A percentile compares a stretch with the other conserved stretches of the same genome.
Conservation (phyloP, 2,329 filamentous ascomycete genomes). For the Pseudogymnoascus sp. region DNA sequence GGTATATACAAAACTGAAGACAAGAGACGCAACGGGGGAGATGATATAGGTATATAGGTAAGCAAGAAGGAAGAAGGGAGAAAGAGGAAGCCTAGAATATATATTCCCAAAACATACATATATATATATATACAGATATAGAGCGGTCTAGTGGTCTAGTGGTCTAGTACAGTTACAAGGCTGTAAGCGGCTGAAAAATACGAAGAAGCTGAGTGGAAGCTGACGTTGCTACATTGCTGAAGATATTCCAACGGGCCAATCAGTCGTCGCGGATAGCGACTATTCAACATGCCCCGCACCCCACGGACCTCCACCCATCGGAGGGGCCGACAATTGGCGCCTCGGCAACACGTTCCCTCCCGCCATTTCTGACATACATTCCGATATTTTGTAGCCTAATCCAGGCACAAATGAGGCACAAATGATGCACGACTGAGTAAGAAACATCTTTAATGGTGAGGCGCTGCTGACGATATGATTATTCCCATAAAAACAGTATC, state of each 20-base stretch:
- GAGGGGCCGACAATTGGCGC: conserved; percentile 1
- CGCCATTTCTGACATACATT: neutral
- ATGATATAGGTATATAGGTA: neutral
- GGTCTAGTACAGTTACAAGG: neutral
- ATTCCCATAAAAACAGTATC: conserved; percentile 13
- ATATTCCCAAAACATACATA: neutral
- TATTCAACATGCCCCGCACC: neutral
- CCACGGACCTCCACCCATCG: neutral
- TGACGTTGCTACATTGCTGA: neutral
- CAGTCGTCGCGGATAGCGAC: neutral
- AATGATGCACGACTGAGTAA: neutral
- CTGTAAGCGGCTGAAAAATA: conserved; percentile 2
- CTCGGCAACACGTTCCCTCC: conserved; percentile 2
- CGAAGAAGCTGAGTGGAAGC: neutral
- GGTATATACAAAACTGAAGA: neutral
- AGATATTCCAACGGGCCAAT: neutral
- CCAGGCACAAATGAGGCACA: neutral
- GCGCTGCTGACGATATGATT: neutral
- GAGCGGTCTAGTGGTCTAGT: too few species aligned
- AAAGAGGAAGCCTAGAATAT: neutral
- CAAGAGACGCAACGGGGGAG: neutral
- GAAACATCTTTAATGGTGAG: neutral
- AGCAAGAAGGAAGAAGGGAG: neutral
- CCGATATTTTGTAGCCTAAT: neutral
- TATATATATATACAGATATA: neutral